Percentiles rank a stretch among this genome's conserved stretches.
phyloP scores from a whole-genome alignment of 495 filamentous ascomycete genomes.

The Monascus purpureus region DNA sequence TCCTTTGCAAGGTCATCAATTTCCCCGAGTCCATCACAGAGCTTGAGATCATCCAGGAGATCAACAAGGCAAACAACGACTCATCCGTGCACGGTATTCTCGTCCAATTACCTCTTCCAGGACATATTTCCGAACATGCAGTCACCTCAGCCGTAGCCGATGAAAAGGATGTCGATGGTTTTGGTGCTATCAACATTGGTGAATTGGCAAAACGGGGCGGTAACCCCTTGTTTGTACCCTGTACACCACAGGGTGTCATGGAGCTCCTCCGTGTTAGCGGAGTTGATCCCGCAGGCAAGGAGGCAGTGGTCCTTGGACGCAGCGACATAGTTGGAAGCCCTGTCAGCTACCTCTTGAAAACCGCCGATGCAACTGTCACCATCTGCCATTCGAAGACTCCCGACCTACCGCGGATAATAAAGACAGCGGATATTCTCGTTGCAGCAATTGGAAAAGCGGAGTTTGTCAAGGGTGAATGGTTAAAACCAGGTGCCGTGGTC shows the following conservation, averaged over 20 bases:
- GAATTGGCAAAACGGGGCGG: constrained; percentile 92
- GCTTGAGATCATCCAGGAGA: constrained; percentile 67
- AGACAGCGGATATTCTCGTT: constrained; percentile 77
- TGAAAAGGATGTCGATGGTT: constrained; percentile 97
- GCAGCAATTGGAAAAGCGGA: constrained; percentile 79
- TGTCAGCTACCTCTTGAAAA: constrained; percentile 86
- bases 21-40: constrained; percentile 72
- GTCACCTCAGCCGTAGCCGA: constrained; percentile 82
- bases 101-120: constrained; percentile 82
- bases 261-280: constrained; percentile 72
- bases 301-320: constrained; percentile 85
- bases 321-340: constrained; percentile 97
- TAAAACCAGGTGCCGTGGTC: constrained; percentile 86
- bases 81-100: constrained; percentile 79
- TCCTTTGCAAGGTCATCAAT: constrained; percentile 71
- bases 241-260: constrained; percentile 96
- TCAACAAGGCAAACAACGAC: constrained; percentile 77
- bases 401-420: constrained; percentile 56
- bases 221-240: constrained; percentile 74
- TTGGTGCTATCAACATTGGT: constrained; percentile 84
- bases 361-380: constrained; percentile 92
- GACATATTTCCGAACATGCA: constrained; percentile 74
- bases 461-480: constrained; percentile 87
- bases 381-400: constrained; percentile 84
- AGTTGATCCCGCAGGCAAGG: constrained; percentile 73